Evolutionary conservation across 2,329 filamentous ascomycete genomes (phyloP), one percentile per base, ranked within the genome.

Genomic region (Rhynchosporium secalis): DNA sequence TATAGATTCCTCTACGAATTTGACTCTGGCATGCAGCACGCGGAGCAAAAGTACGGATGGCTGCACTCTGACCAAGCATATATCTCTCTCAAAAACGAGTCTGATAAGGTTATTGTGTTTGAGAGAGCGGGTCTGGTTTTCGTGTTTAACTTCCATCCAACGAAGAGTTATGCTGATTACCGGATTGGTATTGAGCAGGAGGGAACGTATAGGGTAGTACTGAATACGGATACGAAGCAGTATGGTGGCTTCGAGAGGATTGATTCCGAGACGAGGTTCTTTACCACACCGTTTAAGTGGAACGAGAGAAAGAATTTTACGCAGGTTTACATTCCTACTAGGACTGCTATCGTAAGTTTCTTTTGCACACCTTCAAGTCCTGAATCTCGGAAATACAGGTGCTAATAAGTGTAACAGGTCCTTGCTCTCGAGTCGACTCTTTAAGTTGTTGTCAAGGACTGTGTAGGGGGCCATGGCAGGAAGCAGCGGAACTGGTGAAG

Each of bases 1-100:
- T 99, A 98, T 80, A 84, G 86, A 69, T 96, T 90, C 78, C 84
- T 99, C 68, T 96, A 98, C 79, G 88, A 94, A 70, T 99, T 98
- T 76, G 95, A 99, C 80, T 84, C 87, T 62, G 84, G 87, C 66
- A 97, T 99, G 93, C 95, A 99, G 77, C 80, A 85, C 66, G 86
- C 86, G 0, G 95, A 99, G 76, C 85, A 86, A 64, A 93, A 92
- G 76, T 96, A 94, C 73, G 92, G 93, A 68, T 99, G 95, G 95
- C 81, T 99, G 43, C 87, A 91, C 73, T 80, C 89, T 0, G 79
- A 88, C 0, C 94, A 98, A 77, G 95, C 93, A 0, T 96, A 95
- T 75, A 88, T 99, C 72, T 95, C 90, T 65, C 82, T 98, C 69
- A 99, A 98, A 83, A 87, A 99, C 74, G 92, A 98, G 73, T 81